A percentile compares a stretch with the other conserved stretches of the same genome.
Evolutionary conservation across 805 yeast species (phyloP).

Genomic region (Teunomyces pallodes): DNA sequence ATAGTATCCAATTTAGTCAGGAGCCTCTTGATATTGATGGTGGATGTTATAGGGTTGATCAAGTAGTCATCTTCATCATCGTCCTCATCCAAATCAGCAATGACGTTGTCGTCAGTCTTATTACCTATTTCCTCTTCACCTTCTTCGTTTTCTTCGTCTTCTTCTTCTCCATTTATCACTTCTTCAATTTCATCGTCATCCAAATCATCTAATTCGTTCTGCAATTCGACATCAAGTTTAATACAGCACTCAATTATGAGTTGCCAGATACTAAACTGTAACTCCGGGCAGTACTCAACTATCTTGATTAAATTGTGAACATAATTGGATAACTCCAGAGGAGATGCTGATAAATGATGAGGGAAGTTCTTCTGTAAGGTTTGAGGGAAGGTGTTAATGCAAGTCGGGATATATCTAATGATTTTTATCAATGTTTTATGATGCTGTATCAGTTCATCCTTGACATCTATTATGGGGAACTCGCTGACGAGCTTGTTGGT

Average conservation of each 20-base stretch:
- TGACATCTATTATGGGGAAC: slow-evolving; percentile 32
- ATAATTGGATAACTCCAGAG: slow-evolving; percentile 57
- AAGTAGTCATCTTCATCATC: slow-evolving; percentile 45
- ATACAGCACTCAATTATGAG: slow-evolving; percentile 75
- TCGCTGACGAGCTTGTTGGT: slow-evolving; percentile 63
- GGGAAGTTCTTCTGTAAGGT: slow-evolving; percentile 68
- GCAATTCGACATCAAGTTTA: slow-evolving; percentile 87
- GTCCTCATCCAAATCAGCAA: slow-evolving; percentile 24
- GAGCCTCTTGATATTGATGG: slow-evolving; percentile 49
- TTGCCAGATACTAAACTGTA: slow-evolving; percentile 75
- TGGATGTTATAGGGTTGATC: slow-evolving; percentile 38
- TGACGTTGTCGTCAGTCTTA: slow-evolving; percentile 32
- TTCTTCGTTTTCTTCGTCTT: slow-evolving; percentile 28
- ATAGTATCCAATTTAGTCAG: slow-evolving; percentile 72
- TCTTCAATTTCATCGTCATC: slow-evolving; percentile 68
- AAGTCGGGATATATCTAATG: slow-evolving; percentile 75
- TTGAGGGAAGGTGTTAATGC: slow-evolving; percentile 61
- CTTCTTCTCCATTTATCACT: slow-evolving; percentile 43
- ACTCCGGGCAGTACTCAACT: slow-evolving; percentile 70
- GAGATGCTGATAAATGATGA: slow-evolving; percentile 62
- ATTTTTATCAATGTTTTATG: slow-evolving; percentile 68
- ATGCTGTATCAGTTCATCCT: slow-evolving; percentile 20
- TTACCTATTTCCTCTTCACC: slow-evolving; percentile 24
- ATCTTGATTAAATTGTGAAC: slow-evolving; percentile 60
- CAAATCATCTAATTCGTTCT: slow-evolving; percentile 79